Evolutionary conservation across 164 flowering plant genomes (phyloP), one percentile per base, ranked within the genome.

Genomic region (Macadamia tetraphylla): DNA sequence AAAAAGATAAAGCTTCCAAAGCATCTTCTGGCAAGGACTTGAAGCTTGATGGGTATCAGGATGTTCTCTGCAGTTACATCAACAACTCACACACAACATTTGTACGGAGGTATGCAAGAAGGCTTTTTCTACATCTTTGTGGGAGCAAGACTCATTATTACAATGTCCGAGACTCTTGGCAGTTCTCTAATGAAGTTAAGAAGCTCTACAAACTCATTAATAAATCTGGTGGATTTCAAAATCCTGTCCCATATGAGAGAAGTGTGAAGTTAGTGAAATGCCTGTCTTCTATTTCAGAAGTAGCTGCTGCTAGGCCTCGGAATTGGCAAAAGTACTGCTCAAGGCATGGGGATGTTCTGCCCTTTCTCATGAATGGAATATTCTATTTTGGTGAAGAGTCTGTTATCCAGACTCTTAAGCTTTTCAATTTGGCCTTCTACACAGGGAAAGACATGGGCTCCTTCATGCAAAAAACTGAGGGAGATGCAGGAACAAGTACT

Each of bases 251-350:
- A 14, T 95, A 92, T 79, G 98, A 95, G 76, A 91, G 97, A 76
- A 88, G 96, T 76, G 96, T 92, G 14, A 95, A 95, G 75, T 84
- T 95, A 42, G 94, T 95, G 31, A 95, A 89, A 81, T 92, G 91
- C 71, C 78, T 95, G 63, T 81, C 92, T 53, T 85, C 89, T 31
- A 87, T 95, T 80, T 87, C 91, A 68, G 99, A 95, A 77, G 94
- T 95, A 57, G 93, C 99, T 65, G 80, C 88, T 61, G 84, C 97
- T 30, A 82, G 99, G 68, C 99, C 98, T 70, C 82, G 96, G 62
- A 95, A 95, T 80, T 95, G 99, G 99, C 99, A 95, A 78, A 95
- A 91, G 69, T 92, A 95, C 68, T 91, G 98, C 77, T 78, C 88
- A 68, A 87, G 83, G 74, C 94, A 95, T 83, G 88, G 79, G 29